phyloP scores from a whole-genome alignment of 495 filamentous ascomycete genomes.

The Neurospora intermedia region DNA sequence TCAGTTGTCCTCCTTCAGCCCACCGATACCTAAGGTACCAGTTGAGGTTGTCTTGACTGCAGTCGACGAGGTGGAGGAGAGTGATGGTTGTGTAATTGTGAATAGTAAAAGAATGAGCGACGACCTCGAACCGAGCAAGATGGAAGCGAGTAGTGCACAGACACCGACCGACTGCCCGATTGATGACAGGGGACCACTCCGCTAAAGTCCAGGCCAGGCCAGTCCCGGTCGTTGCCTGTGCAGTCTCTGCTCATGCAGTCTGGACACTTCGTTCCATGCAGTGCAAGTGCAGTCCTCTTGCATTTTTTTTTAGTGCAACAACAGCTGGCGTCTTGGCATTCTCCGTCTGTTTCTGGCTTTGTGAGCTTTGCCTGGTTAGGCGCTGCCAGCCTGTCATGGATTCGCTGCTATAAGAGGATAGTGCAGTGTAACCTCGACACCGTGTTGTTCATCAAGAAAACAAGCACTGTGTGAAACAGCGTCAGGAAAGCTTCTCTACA shows the following conservation, averaged over 20 bases:
- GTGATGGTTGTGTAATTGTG: not conserved
- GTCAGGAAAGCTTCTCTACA: not conserved
- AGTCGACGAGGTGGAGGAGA: not conserved
- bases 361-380: not conserved
- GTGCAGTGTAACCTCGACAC: not conserved
- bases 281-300: not conserved
- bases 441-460: not conserved
- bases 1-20: not conserved
- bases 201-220: not conserved
- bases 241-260: not conserved
- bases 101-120: not conserved
- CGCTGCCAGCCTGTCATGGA: not conserved
- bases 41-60: not conserved
- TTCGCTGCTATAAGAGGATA: not conserved
- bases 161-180: not conserved
- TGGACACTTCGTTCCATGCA: not conserved
- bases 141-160: not conserved
- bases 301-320: not conserved
- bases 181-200: not conserved
- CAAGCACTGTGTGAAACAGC: not conserved
- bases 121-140: not conserved
- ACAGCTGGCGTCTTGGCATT: not conserved
- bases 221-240: not conserved
- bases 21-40: not conserved
- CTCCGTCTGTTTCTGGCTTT: not conserved